These are phyloP conservation scores for Entomortierella beljakovae DNA, from an alignment of 192 early-diverging fungal genomes.

Conservation along the genomic window DNA sequence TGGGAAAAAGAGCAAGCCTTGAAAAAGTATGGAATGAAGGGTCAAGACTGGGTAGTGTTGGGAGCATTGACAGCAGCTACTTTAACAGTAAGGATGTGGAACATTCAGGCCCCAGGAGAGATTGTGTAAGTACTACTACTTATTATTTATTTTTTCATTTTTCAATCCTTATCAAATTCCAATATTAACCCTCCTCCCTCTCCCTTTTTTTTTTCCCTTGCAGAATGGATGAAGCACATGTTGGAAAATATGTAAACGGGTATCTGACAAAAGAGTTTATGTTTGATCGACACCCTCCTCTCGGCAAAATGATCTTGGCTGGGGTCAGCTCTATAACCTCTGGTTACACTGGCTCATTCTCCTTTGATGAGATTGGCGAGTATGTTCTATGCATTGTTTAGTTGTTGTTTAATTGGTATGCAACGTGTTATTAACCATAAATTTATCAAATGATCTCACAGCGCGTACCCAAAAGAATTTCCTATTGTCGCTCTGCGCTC, in stretches of 20 bases:
- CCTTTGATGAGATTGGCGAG: slow-evolving; percentile 90
- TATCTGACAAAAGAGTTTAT: slow-evolving; percentile 74
- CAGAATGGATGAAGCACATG: slow-evolving; percentile 80
- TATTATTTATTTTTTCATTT: neutral
- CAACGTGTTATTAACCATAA: neutral
- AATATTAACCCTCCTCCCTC: neutral
- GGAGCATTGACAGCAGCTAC: slow-evolving; percentile 25
- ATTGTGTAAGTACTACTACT: slow-evolving; percentile 41
- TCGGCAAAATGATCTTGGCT: slow-evolving; percentile 62
- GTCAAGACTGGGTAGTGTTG: slow-evolving; percentile 24
- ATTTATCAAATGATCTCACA: neutral
- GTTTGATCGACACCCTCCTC: slow-evolving; percentile 59
- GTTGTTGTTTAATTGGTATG: neutral
- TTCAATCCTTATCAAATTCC: neutral
- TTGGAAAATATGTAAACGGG: slow-evolving; percentile 76
- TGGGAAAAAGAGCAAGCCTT: slow-evolving; percentile 4
- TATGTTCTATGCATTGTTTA: slow-evolving; percentile 24
- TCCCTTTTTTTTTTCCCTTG: neutral
- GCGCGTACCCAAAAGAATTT: slow-evolving; percentile 48
- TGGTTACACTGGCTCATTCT: slow-evolving; percentile 88
- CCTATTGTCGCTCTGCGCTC: slow-evolving; percentile 85
- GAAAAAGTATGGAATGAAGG: neutral
- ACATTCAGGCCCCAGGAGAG: slow-evolving; percentile 37
- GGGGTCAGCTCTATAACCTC: slow-evolving; percentile 67
- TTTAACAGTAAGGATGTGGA: slow-evolving; percentile 34